Conservation (phyloP, 139 green algal species). For the Tetraselmis chui region DNA sequence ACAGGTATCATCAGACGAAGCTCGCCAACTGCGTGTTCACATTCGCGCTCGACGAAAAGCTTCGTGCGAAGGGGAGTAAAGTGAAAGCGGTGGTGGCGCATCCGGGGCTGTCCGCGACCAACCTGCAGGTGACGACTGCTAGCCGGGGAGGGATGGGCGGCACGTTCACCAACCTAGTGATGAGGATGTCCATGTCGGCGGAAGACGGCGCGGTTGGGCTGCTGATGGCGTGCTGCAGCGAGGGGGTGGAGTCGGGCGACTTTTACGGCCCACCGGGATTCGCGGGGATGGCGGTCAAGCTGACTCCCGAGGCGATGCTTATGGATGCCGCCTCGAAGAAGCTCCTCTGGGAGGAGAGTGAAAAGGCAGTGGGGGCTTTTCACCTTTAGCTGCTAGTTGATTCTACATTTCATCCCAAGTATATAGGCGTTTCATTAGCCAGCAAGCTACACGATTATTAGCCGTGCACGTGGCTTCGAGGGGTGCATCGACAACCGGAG, state of each 20-base stretch:
- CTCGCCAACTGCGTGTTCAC: slow-evolving; percentile 26
- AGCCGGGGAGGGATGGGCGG: slow-evolving; percentile 8
- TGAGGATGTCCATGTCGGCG: slow-evolving; percentile 11
- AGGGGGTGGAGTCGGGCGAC: slow-evolving; percentile 10
- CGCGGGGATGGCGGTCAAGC: slow-evolving; percentile 1
- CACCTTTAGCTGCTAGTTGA: not conserved
- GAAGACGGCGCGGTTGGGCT: slow-evolving; percentile 14
- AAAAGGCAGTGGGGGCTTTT: slow-evolving; percentile 1
- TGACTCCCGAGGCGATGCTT: not conserved
- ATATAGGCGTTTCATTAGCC: too few relatives aligned
- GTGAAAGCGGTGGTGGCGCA: slow-evolving; percentile 13
- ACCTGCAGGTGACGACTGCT: slow-evolving; percentile 18
- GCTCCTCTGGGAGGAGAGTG: slow-evolving; percentile 8
- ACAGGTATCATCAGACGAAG: slow-evolving; percentile 24
- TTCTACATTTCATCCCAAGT: too few relatives aligned
- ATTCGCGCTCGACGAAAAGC: slow-evolving; percentile 4
- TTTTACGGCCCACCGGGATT: slow-evolving; percentile 1
- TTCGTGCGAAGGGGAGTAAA: slow-evolving; percentile 16
- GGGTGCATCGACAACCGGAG: too few relatives aligned
- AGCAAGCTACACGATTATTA: too few relatives aligned
- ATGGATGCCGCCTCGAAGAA: slow-evolving; percentile 3
- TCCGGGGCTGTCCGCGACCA: slow-evolving; percentile 16
- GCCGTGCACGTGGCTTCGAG: too few relatives aligned
- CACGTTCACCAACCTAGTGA: slow-evolving; percentile 1
- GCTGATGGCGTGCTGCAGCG: not conserved